These are phyloP conservation scores for Coemansia sp. DNA, from an alignment of 192 early-diverging fungal species.

Conservation along the genomic window DNA sequence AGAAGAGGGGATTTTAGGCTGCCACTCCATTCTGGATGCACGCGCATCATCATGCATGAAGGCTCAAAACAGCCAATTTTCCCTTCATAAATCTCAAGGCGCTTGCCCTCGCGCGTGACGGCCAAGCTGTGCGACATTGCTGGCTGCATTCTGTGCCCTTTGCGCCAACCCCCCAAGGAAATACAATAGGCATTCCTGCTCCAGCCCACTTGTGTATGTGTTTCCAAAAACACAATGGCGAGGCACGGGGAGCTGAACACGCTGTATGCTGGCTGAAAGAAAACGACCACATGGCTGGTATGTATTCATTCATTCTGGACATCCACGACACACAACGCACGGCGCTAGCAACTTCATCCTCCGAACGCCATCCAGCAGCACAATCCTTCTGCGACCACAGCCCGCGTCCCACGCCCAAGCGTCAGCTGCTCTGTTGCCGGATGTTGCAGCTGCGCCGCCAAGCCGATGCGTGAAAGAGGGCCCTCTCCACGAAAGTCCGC, in stretches of 20 bases:
- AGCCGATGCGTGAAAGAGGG: no score
- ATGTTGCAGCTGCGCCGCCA: no score
- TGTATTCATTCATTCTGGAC: not conserved
- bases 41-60: not conserved
- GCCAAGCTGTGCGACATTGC: not conserved
- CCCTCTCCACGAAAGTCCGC: not conserved
- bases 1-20: not conserved
- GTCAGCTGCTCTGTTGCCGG: no score
- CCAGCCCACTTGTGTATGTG: not conserved
- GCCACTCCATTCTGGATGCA: not conserved
- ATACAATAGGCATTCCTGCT: not conserved
- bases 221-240: not conserved
- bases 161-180: not conserved
- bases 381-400: no score
- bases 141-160: not conserved
- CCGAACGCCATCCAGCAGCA: not conserved
- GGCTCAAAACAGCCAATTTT: not conserved
- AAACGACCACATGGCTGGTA: not conserved
- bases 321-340: no score
- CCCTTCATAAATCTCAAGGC: no score
- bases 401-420: no score
- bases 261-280: not conserved
- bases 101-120: not conserved
- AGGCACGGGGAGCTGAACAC: not conserved
- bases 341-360: no score